These are phyloP conservation scores for Corinectria fuckeliana DNA, from an alignment of 2,329 filamentous ascomycete species.

Conservation along the genomic window DNA sequence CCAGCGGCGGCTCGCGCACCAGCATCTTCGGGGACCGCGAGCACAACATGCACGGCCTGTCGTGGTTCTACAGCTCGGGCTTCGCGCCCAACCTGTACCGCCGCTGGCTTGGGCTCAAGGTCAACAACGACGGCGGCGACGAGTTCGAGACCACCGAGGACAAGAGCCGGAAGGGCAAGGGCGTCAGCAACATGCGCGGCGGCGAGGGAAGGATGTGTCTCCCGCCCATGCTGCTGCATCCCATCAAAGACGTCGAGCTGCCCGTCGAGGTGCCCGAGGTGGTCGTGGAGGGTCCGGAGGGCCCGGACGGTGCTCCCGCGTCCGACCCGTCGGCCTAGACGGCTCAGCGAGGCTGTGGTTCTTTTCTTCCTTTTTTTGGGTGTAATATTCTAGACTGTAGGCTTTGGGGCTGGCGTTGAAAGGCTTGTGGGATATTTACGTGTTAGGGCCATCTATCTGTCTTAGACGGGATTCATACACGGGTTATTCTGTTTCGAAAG, in stretches of 20 bases:
- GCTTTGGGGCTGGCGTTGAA: conserved; percentile 18
- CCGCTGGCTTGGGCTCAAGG: conserved; percentile 83
- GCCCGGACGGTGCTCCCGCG: conserved; percentile 40
- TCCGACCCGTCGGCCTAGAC: conserved; percentile 55
- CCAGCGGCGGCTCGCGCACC: conserved; percentile 74
- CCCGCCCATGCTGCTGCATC: conserved; percentile 88
- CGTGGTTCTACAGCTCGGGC: conserved; percentile 89
- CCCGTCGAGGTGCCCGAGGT: conserved; percentile 65
- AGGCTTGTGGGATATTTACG: conserved; percentile 16
- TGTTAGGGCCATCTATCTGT: conserved; percentile 8
- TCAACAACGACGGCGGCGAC: conserved; percentile 80
- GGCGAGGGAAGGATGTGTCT: conserved; percentile 89
- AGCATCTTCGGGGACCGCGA: conserved; percentile 84
- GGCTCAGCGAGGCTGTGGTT: conserved; percentile 7
- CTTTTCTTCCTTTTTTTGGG: no score
- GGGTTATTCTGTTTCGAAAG: conserved; percentile 21
- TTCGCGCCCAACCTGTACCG: conserved; percentile 84
- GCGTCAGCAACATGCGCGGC: conserved; percentile 62
- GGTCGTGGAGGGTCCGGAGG: conserved; percentile 46
- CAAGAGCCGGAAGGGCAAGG: conserved; percentile 55
- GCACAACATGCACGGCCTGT: conserved; percentile 85
- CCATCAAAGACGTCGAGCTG: conserved; percentile 77
- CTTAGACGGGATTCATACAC: conserved; percentile 26
- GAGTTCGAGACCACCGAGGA: conserved; percentile 71
- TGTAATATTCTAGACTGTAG: conserved; percentile 5